Conservation (phyloP, 208 protist genomes). For the Blastocrithidia nonstop region DNA sequence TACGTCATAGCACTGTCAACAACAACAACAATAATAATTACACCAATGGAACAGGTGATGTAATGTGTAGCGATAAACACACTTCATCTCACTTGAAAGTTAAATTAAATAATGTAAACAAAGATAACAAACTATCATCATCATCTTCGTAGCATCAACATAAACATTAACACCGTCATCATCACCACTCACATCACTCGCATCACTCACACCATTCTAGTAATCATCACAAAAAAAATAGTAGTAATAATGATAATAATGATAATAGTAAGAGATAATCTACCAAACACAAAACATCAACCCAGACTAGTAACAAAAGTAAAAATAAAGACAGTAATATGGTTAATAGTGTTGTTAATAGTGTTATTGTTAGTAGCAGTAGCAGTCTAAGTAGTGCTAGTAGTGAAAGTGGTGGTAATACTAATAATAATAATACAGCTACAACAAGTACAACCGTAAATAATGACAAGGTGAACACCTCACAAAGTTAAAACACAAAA, state of each 20-base stretch:
- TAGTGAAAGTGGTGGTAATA: neutral
- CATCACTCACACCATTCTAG: neutral
- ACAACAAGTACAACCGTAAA: neutral
- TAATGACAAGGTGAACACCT: neutral
- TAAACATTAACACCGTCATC: too few relatives aligned
- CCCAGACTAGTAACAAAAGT: neutral
- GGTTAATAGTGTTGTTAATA: neutral
- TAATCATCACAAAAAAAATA: constrained; percentile 1
- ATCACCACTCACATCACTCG: too few relatives aligned
- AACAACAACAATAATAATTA: neutral
- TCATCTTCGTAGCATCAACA: too few relatives aligned
- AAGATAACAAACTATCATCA: too few relatives aligned
- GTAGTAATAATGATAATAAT: constrained; percentile 5
- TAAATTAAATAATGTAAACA: too few relatives aligned
- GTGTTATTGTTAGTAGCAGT: neutral
- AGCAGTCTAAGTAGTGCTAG: neutral
- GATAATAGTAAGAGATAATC: too few relatives aligned
- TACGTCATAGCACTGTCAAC: neutral
- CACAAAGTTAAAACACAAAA: neutral
- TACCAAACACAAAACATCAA: too few relatives aligned
- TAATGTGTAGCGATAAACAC: too few relatives aligned
- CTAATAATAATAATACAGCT: neutral
- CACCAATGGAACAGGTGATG: too few relatives aligned
- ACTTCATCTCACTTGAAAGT: too few relatives aligned
- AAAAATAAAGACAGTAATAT: neutral